Base-by-base conservation (phyloP, 2,329 filamentous ascomycete species). In the Penicillium nordicum region DNA sequence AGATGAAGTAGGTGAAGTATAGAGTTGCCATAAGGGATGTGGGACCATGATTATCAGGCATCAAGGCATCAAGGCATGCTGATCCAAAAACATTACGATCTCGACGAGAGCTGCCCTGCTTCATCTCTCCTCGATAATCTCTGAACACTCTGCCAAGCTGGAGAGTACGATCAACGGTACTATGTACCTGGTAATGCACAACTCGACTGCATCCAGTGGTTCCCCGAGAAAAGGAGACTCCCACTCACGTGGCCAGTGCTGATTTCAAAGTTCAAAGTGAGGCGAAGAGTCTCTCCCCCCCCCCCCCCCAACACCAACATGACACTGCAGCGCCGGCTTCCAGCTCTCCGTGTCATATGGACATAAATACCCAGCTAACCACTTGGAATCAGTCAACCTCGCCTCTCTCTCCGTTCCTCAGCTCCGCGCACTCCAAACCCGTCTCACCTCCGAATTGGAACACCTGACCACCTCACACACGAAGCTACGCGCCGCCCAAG, bases 381-480 rank as follows among this genome's bases (percentile, higher is more conserved):
- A 47, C 18, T 23, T 11, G 16, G 21, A 45, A 21, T 8, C 12
- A 66, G 82, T 90, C 65, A 86, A 89, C 71, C 80, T 99, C 68
- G 85, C 88, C 67, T 86, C 84, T 59, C 88, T 99, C 68, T 89
- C 88, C 67, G 82, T 88, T 27, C 89, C 90, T 64, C 93, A 97
- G 77, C 88, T 99, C 64, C 88, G 86, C 65, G 86, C 91, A 67
- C 88, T 99, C 65, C 97, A 99, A 81, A 92, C 94, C 75, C 93
- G 97, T 74, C 88, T 99, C 64, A 93, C 96, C 74, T 88, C 94
- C 69, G 94, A 99, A 77, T 88, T 99, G 63, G 91, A 96, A 73
- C 93, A 97, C 79, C 85, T 99, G 64, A 95, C 91, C 2, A 84
- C 81, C 55, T 97, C 94, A 10, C 96, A 96, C 78, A 83, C 88